These are phyloP conservation scores for Ophiocordyceps robertsii DNA, from an alignment of 2,329 filamentous ascomycete species.

Conservation along the genomic window DNA sequence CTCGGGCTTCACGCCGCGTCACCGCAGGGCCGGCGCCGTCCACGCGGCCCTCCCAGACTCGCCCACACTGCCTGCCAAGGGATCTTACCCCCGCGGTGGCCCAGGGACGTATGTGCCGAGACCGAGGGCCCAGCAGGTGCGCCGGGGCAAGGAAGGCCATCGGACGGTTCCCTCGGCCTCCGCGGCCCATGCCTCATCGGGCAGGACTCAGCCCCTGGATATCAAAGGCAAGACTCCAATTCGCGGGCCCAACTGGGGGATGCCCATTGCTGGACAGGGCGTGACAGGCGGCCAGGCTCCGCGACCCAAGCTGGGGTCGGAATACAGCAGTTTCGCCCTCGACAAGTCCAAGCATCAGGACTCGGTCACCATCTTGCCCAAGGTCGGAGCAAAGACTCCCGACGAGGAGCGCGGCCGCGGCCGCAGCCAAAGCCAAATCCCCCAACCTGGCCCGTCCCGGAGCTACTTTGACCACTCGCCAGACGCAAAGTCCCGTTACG, in stretches of 20 bases:
- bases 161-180: background rate
- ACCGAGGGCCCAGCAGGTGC: too few species aligned
- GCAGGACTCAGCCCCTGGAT: too few species aligned
- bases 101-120: too few species aligned
- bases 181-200: background rate
- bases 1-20: background rate
- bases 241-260: background rate
- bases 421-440: background rate
- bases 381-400: background rate
- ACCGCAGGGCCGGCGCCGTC: background rate
- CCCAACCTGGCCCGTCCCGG: background rate
- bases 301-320: background rate
- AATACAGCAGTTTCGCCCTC: slow-evolving; percentile 9
- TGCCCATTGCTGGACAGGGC: background rate
- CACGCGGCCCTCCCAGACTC: slow-evolving; percentile 1
- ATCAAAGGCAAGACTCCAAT: too few species aligned
- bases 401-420: background rate
- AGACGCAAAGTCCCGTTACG: background rate
- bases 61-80: slow-evolving; percentile 1
- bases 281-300: background rate
- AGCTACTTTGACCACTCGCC: slow-evolving; percentile 3
- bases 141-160: too few species aligned
- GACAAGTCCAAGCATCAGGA: slow-evolving; percentile 9
- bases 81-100: too few species aligned
- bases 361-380: slow-evolving; percentile 10